Conservation (phyloP, 75 land plant genomes). For the Pinus taeda region DNA sequence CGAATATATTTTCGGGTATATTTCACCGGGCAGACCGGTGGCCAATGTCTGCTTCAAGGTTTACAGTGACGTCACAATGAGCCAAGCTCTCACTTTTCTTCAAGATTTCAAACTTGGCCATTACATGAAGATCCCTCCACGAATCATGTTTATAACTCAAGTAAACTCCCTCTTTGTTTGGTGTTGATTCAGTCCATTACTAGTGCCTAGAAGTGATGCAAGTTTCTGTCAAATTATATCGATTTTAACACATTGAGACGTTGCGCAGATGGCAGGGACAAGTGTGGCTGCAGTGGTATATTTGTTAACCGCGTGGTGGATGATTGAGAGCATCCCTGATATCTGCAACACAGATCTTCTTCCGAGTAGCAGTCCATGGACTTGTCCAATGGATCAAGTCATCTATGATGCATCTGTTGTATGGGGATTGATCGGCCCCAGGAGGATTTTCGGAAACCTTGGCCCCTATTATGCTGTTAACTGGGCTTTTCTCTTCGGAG, state of each 20-base stretch:
- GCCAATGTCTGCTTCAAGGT: constrained; percentile 87
- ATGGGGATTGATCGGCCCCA: constrained; percentile 62
- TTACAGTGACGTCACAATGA: constrained; percentile 78
- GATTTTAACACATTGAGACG: no score
- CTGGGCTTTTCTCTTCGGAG: constrained; percentile 57
- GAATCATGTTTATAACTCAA: constrained; percentile 80
- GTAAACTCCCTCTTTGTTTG: constrained; percentile 14
- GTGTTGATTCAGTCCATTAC: no score
- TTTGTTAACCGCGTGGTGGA: constrained; percentile 49
- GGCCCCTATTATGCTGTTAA: constrained; percentile 36
- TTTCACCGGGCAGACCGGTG: constrained; percentile 72
- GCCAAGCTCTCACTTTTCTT: constrained; percentile 74
- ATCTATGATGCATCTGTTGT: constrained; percentile 64
- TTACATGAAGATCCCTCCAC: constrained; percentile 86
- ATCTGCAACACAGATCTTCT: constrained; percentile 30
- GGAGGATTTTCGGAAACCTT: constrained; percentile 46
- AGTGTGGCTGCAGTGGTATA: constrained; percentile 38
- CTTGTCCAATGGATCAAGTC: constrained; percentile 49
- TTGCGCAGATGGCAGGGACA: constrained; percentile 43
- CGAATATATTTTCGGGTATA: constrained; percentile 77
- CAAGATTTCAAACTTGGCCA: constrained; percentile 79
- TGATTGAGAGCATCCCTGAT: constrained; percentile 29
- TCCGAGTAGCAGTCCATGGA: constrained; percentile 51
- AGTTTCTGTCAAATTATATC: no score
- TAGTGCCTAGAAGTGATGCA: no score